phyloP scores from a whole-genome alignment of 176 grass and related monocot species.

The Panicum miliaceum region DNA sequence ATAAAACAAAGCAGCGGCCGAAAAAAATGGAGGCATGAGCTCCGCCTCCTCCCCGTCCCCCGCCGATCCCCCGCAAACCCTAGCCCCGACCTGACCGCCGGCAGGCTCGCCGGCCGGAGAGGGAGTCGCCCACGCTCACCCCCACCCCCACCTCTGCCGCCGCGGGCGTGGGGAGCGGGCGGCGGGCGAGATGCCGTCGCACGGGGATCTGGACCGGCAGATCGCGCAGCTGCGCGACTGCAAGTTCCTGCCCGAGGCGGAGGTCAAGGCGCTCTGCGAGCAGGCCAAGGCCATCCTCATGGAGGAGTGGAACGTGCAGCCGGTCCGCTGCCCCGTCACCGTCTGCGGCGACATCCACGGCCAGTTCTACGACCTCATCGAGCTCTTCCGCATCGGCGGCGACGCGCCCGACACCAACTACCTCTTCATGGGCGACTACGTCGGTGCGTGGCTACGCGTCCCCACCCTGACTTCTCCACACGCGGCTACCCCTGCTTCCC shows the following conservation, averaged over 20 bases:
- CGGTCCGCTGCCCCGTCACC: constrained; percentile 92
- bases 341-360: constrained; percentile 98
- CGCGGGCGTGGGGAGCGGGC: background rate
- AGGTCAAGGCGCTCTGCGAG: constrained; percentile 91
- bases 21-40: constrained; percentile 59
- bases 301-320: constrained; percentile 99
- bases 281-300: constrained; percentile 93
- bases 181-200: constrained; percentile 70
- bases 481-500: background rate
- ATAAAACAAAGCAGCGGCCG: constrained; percentile 50
- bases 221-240: constrained; percentile 95
- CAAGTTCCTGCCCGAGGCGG: constrained; percentile 72
- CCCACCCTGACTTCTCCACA: background rate
- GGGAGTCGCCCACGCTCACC: background rate
- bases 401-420: constrained; percentile 97
- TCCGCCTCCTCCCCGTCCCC: constrained; percentile 38
- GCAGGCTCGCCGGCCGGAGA: constrained; percentile 18
- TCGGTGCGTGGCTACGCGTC: constrained; percentile 48
- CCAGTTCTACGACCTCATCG: constrained; percentile 98
- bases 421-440: constrained; percentile 99
- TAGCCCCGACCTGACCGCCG: constrained; percentile 43
- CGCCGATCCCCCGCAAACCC: constrained; percentile 54
- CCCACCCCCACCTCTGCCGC: background rate
- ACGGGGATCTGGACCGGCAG: constrained; percentile 97
- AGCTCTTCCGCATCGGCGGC: constrained; percentile 97